These are phyloP conservation scores for Chlamydomonas incerta DNA, from an alignment of 139 green algal genomes.

Conservation along the genomic window DNA sequence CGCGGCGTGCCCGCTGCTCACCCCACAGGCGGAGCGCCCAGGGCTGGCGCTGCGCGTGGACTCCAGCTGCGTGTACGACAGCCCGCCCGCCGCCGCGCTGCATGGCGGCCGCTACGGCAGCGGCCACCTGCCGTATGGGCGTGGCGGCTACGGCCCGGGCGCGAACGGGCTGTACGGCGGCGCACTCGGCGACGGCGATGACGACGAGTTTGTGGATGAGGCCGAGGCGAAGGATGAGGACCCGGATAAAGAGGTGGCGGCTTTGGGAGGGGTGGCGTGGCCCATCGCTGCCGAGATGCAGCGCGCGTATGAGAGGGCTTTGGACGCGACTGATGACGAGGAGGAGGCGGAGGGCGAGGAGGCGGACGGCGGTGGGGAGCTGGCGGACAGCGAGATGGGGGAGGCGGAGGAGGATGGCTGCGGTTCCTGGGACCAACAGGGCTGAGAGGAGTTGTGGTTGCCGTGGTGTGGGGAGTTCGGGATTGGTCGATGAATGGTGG, in stretches of 20 bases:
- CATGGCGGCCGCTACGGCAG: too few relatives aligned
- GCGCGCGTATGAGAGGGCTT: slow-evolving; percentile 3
- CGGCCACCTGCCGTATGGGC: too few relatives aligned
- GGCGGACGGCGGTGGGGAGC: neutral
- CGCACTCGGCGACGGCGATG: neutral
- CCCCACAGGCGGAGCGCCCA: neutral
- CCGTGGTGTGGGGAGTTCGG: too few relatives aligned
- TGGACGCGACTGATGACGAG: neutral
- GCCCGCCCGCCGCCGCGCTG: too few relatives aligned
- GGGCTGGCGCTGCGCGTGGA: neutral
- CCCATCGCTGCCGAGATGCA: neutral
- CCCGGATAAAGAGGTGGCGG: neutral
- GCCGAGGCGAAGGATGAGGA: slow-evolving; percentile 1
- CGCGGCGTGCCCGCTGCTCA: too few relatives aligned
- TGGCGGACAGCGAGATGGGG: neutral
- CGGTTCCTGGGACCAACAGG: too few relatives aligned
- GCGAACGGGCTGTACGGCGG: neutral
- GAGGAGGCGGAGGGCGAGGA: neutral
- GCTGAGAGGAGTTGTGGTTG: too few relatives aligned
- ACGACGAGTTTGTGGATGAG: slow-evolving; percentile 31
- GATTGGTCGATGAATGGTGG: neutral
- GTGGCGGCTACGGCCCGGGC: neutral
- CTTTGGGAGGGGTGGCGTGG: neutral
- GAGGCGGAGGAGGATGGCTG: neutral
- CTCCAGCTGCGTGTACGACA: slow-evolving; percentile 10